Percentiles rank a stretch among this genome's conserved stretches.
These are phyloP conservation scores for Cladophialophora exuberans DNA, from an alignment of 2,329 filamentous ascomycete genomes.

Conservation along the genomic window DNA sequence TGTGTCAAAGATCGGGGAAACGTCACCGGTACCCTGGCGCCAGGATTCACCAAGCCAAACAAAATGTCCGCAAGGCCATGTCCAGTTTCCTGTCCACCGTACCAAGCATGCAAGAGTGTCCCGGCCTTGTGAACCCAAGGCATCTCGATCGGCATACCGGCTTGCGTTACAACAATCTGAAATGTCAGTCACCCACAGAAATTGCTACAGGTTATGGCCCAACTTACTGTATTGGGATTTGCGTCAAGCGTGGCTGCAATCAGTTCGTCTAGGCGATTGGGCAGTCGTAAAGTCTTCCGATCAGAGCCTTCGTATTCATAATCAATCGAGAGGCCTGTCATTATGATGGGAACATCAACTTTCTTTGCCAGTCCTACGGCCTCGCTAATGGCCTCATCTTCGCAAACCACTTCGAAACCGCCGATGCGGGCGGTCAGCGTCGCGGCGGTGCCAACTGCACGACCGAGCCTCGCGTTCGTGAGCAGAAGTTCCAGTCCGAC, in stretches of 20 bases:
- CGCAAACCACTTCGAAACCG: background rate
- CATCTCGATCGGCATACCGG: constrained; percentile 67
- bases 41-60: constrained; percentile 73
- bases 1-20: constrained; percentile 70
- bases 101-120: constrained; percentile 76
- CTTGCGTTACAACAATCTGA: constrained; percentile 69
- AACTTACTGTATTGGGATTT: constrained; percentile 65
- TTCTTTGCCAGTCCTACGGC: background rate
- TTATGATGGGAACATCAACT: constrained; percentile 45
- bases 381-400: constrained; percentile 59
- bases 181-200: background rate
- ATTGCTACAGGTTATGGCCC: background rate
- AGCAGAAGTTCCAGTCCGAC: background rate
- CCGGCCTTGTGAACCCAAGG: constrained; percentile 49
- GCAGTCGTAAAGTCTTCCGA: constrained; percentile 59
- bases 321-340: constrained; percentile 75
- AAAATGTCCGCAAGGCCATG: constrained; percentile 78
- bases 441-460: constrained; percentile 66
- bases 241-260: constrained; percentile 65
- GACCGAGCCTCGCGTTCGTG: background rate
- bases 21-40: constrained; percentile 71
- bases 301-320: constrained; percentile 77
- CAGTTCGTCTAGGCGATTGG: constrained; percentile 53
- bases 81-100: constrained; percentile 79
- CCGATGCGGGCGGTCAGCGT: constrained; percentile 54